Evolutionary conservation across 352 stramenopile genomes (phyloP), one percentile per base, ranked within the genome.

Genomic region (Phytophthora boehmeriae): DNA sequence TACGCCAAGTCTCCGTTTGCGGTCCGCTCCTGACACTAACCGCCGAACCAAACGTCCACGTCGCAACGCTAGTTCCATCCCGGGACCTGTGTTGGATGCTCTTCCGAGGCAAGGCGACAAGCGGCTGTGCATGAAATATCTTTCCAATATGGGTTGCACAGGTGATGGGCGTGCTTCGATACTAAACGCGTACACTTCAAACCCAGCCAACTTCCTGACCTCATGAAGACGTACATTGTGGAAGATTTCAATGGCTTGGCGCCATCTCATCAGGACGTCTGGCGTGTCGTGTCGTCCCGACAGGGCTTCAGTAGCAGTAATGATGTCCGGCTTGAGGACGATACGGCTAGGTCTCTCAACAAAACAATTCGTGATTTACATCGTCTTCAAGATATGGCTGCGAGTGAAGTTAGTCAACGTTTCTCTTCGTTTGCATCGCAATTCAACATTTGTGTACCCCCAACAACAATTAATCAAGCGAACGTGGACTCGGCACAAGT

Each of bases 121-220:
- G 13, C 1, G 19, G 1, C 28, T 59, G n/a, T 51, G 52, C 17
- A 59, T 59, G 52, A 59, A 59, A 27, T 27, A 11, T 6, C 44
- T 59, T 19, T 59, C 39, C 1, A 8, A 20, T 8, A 23, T 16
- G 6, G 28, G 41, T n/a, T 59, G 52, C 27, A 41, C 52, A 1
- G 39, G 52, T 13, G 16, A 59, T 16, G 51, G 41, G 14, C n/a
- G 43, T 59, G 52, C 14, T 51, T 59, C 34, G 41, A 51, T 17
- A 50, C 6, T 27, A 59, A 59, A 36, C n/a, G 39, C 2, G 39
- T 41, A n/a, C 52, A 59, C 41, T 51, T 59, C 41, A 4, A 36
- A 11, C 52, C 52, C 1, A 51, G 32, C n/a, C 8, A 22, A 14
- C 17, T 59, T 4, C 39, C 52, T 5, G 52, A 59, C 2, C 13